These are phyloP conservation scores for Ogataea pignaliae DNA, from an alignment of 805 yeast genomes.

Conservation along the genomic window DNA sequence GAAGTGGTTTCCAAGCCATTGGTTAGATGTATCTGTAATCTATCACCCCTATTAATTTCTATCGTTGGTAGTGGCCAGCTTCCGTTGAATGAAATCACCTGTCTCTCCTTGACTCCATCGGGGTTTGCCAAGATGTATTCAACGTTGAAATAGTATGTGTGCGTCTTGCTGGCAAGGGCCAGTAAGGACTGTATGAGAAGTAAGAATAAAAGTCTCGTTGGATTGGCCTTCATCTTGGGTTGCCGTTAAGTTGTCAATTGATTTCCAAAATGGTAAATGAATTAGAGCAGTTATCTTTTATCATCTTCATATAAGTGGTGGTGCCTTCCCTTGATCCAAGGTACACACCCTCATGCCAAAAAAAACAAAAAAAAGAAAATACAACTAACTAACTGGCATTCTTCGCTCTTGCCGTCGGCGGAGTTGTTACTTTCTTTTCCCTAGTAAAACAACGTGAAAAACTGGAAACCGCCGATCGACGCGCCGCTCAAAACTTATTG, in stretches of 20 bases:
- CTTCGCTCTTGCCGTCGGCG: too few species aligned
- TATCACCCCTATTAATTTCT: constrained; percentile 60
- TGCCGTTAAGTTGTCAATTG: neutral
- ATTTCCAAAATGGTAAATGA: too few species aligned
- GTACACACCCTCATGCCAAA: too few species aligned
- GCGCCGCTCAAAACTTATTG: too few species aligned
- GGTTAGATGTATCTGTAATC: constrained; percentile 52
- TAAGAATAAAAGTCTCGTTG: neutral
- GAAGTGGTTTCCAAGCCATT: constrained; percentile 47
- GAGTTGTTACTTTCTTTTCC: too few species aligned
- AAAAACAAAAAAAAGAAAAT: too few species aligned
- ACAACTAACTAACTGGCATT: too few species aligned
- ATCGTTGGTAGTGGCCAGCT: constrained; percentile 73
- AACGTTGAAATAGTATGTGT: constrained; percentile 52
- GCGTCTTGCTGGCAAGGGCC: constrained; percentile 35
- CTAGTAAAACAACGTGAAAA: too few species aligned
- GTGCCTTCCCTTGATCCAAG: too few species aligned
- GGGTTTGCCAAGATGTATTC: constrained; percentile 62
- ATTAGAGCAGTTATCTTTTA: too few species aligned
- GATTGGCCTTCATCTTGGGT: neutral
- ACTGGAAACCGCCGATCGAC: too few species aligned
- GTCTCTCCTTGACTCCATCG: constrained; percentile 54
- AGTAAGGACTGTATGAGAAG: constrained; percentile 1
- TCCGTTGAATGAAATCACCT: constrained; percentile 63
- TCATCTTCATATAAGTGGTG: too few species aligned